phyloP scores from a whole-genome alignment of 495 filamentous ascomycete genomes.

The Aspergillus steynii region DNA sequence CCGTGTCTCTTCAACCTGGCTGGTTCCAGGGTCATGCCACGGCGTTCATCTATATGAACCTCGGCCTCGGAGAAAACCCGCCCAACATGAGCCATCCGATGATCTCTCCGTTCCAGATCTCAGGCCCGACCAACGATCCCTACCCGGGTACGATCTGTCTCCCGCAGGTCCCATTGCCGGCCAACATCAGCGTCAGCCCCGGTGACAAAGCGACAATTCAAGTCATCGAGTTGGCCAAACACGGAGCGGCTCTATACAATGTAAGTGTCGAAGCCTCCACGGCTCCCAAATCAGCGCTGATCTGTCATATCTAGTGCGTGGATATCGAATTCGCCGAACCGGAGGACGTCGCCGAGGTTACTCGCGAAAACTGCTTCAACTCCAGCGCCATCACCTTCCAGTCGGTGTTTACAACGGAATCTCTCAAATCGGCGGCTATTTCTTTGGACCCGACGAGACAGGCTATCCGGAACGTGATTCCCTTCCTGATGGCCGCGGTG shows the following conservation, averaged over 20 bases:
- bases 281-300: conserved; percentile 17
- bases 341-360: conserved; percentile 70
- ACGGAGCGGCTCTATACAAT: conserved; percentile 88
- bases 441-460: not conserved
- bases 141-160: conserved; percentile 89
- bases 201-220: conserved; percentile 96
- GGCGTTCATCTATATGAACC: conserved; percentile 90
- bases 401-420: conserved; percentile 68
- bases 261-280: conserved; percentile 54
- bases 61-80: conserved; percentile 82
- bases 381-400: conserved; percentile 71
- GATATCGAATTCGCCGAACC: conserved; percentile 83
- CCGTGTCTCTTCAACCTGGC: conserved; percentile 83
- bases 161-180: conserved; percentile 85
- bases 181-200: conserved; percentile 64
- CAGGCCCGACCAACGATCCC: conserved; percentile 75
- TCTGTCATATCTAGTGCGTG: conserved; percentile 66
- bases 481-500: conserved; percentile 24
- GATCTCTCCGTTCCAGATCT: conserved; percentile 80
- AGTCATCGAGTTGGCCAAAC: conserved; percentile 82
- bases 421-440: conserved; percentile 46
- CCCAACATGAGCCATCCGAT: conserved; percentile 88
- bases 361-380: conserved; percentile 81
- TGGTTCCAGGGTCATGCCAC: conserved; percentile 92
- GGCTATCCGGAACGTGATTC: conserved; percentile 19